Evolutionary conservation across 805 yeast species (phyloP).

Genomic region (Lipomyces orientalis): DNA sequence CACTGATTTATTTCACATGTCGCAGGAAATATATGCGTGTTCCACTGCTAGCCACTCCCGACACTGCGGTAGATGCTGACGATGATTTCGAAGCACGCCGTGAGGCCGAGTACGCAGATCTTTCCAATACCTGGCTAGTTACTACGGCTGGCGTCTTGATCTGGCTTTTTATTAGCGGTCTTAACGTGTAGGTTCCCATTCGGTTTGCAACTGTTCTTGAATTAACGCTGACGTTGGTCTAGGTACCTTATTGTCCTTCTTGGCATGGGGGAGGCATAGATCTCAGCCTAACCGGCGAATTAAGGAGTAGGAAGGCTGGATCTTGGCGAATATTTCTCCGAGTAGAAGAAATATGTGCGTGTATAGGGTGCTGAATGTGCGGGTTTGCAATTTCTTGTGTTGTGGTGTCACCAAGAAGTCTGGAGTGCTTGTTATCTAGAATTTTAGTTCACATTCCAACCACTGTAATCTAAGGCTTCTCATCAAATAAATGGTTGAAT

Average conservation of each 20-base stretch:
- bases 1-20: constrained; percentile 81
- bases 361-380: not conserved
- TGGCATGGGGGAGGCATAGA: constrained; percentile 51
- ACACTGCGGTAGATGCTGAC: constrained; percentile 19
- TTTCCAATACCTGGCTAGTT: constrained; percentile 64
- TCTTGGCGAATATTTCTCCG: not conserved
- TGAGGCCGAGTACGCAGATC: constrained; percentile 36
- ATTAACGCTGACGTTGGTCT: not conserved
- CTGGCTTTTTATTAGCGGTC: constrained; percentile 74
- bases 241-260: constrained; percentile 53
- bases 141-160: constrained; percentile 58
- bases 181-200: constrained; percentile 62
- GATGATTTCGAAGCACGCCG: constrained; percentile 20
- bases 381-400: not conserved
- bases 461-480: not conserved
- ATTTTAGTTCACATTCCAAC: not conserved
- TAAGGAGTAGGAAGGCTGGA: not conserved
- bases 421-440: not conserved
- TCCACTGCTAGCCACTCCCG: constrained; percentile 31
- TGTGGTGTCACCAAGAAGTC: not conserved
- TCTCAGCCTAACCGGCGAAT: not conserved
- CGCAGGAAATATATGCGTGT: constrained; percentile 65
- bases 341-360: not conserved
- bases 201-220: not conserved
- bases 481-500: not conserved